Evolutionary conservation across 2,329 filamentous ascomycete species (phyloP), one percentile per base, ranked within the genome.

Genomic region (Orbilia quercus): DNA sequence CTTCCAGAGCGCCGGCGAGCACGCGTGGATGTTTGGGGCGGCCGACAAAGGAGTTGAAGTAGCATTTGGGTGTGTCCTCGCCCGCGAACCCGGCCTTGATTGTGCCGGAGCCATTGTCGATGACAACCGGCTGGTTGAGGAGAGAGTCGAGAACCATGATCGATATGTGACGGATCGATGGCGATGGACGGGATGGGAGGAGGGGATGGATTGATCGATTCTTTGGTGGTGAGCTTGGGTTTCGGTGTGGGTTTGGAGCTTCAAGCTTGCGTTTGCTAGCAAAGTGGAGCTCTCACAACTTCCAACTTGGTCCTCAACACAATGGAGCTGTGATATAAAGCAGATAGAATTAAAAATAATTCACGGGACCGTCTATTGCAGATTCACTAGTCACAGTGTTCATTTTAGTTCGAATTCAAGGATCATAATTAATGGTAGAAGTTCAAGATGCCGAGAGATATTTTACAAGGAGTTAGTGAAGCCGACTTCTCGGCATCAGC

Each of bases 41-140:
- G 59, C 95, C 95, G 75, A 99, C 95, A 81, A 94, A 98, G 16
- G 95, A 98, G 2, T 95, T 95, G 80, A 99, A 99, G 84, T 90
- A 96, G 84, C 92, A 96, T 84, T 96, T 96, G 18, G 95, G 95
- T 54, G 94, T 85, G 80, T 99, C 95, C 79, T 97, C 93, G 77
- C 95, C 95, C 36, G 95, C 95, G 80, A 98, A 99, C 20, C 95
- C 95, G 62, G 95, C 95, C 80, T 96, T 88, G 80, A 99, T 98
- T 2, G 95, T 99, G 76, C 95, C 95, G 77, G 93, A 97, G 79
- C 95, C 95, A 83, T 99, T 99, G 87, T 99, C 95, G 79, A 99
- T 91, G 80, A 99, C 95, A 82, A 99, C 96, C 71, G 95, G 93
- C 77, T 92, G 93, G 85, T 99, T 99, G 85, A 97, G 95, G 64